These are phyloP conservation scores for Ophiobolus disseminans DNA, from an alignment of 2,329 filamentous ascomycete genomes.

Conservation along the genomic window DNA sequence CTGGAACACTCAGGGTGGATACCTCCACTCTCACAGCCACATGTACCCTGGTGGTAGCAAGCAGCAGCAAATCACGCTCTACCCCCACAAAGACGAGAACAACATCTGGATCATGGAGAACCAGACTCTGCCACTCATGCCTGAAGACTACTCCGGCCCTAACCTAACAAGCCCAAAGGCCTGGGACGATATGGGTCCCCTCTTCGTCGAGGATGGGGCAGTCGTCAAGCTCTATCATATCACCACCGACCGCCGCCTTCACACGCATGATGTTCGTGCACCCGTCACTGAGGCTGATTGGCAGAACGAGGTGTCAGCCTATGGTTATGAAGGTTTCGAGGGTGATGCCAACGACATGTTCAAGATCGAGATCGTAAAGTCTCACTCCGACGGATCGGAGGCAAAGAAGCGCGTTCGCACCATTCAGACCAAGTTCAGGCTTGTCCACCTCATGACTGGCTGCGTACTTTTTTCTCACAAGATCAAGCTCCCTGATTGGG, in stretches of 20 bases:
- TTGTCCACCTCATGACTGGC: slow-evolving; percentile 95
- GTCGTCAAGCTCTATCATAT: slow-evolving; percentile 84
- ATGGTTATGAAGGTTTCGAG: slow-evolving; percentile 95
- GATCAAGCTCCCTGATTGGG: slow-evolving; percentile 98
- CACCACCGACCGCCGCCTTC: slow-evolving; percentile 84
- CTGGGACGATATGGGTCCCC: slow-evolving; percentile 78
- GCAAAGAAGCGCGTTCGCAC: slow-evolving; percentile 88
- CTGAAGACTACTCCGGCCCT: slow-evolving; percentile 75
- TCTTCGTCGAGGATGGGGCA: slow-evolving; percentile 78
- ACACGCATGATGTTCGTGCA: slow-evolving; percentile 88
- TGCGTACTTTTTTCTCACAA: slow-evolving; percentile 98
- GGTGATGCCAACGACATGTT: slow-evolving; percentile 97
- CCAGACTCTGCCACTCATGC: slow-evolving; percentile 75
- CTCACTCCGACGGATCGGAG: slow-evolving; percentile 76
- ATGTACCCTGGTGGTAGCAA: slow-evolving; percentile 99
- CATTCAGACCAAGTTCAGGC: slow-evolving; percentile 95
- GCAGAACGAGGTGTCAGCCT: slow-evolving; percentile 96
- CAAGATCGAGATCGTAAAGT: slow-evolving; percentile 92
- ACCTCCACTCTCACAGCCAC: slow-evolving; percentile 93
- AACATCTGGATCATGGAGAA: slow-evolving; percentile 95
- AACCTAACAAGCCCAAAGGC: slow-evolving; percentile 80
- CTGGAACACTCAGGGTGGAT: slow-evolving; percentile 96
- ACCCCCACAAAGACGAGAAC: slow-evolving; percentile 99
- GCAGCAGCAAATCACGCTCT: slow-evolving; percentile 97
- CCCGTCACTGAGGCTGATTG: slow-evolving; percentile 62